These are phyloP conservation scores for Flaveria linearis DNA, from an alignment of 129 eudicot species.

Conservation along the genomic window DNA sequence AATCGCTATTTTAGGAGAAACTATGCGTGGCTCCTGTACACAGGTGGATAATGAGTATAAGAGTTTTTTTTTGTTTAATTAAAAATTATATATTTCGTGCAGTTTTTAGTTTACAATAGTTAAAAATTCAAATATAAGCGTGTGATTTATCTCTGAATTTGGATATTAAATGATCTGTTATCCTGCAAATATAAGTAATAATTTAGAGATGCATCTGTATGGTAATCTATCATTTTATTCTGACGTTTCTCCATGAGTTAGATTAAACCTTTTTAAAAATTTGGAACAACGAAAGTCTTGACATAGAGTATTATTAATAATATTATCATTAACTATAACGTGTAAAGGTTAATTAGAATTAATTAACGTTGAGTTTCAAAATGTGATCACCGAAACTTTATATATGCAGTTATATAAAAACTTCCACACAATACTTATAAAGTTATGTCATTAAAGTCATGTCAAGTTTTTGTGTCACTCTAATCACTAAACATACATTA, in stretches of 20 bases:
- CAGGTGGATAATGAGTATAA: slow-evolving; percentile 22
- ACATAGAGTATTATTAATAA: background rate
- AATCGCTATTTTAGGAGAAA: slow-evolving; percentile 27
- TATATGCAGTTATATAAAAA: too few species aligned
- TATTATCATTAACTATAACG: too few species aligned
- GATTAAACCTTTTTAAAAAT: too few species aligned
- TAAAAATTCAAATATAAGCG: background rate
- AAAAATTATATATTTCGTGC: background rate
- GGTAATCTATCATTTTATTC: background rate
- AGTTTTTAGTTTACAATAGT: background rate
- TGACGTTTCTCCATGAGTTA: background rate
- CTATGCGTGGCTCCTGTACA: slow-evolving; percentile 28
- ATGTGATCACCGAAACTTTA: too few species aligned
- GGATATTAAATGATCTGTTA: background rate
- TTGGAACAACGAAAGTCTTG: background rate
- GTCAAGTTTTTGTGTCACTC: too few species aligned
- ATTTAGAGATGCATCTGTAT: background rate
- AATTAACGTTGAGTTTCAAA: too few species aligned
- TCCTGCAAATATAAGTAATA: background rate
- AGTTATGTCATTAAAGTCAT: too few species aligned
- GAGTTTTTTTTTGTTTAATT: background rate
- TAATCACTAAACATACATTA: too few species aligned
- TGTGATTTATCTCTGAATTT: background rate
- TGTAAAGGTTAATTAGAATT: too few species aligned
- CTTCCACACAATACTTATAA: too few species aligned